These are phyloP conservation scores for Fibroporia radiculosa DNA, from an alignment of 768 basidiomycete species.

Conservation along the genomic window DNA sequence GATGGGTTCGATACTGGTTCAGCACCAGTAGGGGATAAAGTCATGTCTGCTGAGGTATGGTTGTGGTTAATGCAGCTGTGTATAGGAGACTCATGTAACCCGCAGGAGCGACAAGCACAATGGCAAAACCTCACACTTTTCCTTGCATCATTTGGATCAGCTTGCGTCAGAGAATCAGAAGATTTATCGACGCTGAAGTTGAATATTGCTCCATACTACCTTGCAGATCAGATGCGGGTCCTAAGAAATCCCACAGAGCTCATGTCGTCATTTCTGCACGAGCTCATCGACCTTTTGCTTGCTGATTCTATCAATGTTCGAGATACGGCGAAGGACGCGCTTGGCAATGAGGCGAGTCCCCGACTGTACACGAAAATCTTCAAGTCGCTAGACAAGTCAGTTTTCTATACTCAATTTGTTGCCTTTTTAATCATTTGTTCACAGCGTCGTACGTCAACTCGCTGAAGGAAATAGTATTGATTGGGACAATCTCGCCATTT, in stretches of 20 bases:
- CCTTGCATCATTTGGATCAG: conserved; percentile 65
- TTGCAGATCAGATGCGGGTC: conserved; percentile 72
- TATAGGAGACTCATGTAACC: conserved; percentile 3
- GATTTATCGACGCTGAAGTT: conserved; percentile 41
- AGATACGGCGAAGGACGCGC: conserved; percentile 73
- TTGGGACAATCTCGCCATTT: conserved; percentile 37
- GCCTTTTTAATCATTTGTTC: background rate
- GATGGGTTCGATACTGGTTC: conserved; percentile 20
- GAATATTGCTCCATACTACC: conserved; percentile 45
- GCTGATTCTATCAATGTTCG: conserved; percentile 57
- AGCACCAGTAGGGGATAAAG: conserved; percentile 29
- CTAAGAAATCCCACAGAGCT: conserved; percentile 49
- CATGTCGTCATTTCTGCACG: conserved; percentile 57
- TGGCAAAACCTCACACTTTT: conserved; percentile 85
- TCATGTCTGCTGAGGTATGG: conserved; percentile 31
- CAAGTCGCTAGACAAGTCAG: conserved; percentile 68
- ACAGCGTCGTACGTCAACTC: conserved; percentile 45
- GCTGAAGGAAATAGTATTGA: conserved; percentile 39
- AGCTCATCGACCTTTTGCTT: conserved; percentile 62
- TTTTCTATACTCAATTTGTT: conserved; percentile 6
- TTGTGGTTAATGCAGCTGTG: background rate
- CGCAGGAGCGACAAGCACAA: conserved; percentile 63
- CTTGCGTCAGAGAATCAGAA: conserved; percentile 48
- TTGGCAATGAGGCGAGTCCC: conserved; percentile 73
- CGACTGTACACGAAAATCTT: conserved; percentile 61